These are phyloP conservation scores for Cryptosporidium baileyi DNA, from an alignment of 169 alveolate species.

Conservation along the genomic window DNA sequence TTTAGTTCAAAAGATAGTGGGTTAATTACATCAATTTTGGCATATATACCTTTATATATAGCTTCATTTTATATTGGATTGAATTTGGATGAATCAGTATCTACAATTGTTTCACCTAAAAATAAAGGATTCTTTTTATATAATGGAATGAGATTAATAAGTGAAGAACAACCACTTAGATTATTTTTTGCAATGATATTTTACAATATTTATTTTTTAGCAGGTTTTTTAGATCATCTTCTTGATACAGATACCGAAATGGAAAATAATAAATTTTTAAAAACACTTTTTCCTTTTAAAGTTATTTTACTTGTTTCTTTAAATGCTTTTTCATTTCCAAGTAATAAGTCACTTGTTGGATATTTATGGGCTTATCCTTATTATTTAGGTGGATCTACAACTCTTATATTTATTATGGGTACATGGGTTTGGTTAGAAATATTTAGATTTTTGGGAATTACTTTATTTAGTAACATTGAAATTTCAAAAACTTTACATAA, in stretches of 20 bases:
- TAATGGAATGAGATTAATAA: slow-evolving; percentile 9
- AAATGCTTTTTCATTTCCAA: slow-evolving; percentile 53
- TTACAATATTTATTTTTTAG: slow-evolving; percentile 25
- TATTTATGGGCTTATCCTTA: slow-evolving; percentile 66
- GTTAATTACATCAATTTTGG: not conserved
- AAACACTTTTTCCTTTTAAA: slow-evolving; percentile 1
- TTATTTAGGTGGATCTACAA: slow-evolving; percentile 54
- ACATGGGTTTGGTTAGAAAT: slow-evolving; percentile 70
- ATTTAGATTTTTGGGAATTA: slow-evolving; percentile 5
- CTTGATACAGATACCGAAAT: slow-evolving; percentile 25
- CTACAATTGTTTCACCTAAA: not conserved
- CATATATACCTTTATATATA: slow-evolving; percentile 31
- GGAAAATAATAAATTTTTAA: not conserved
- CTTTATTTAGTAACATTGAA: not conserved
- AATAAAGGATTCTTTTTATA: not conserved
- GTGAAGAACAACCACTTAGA: slow-evolving; percentile 37
- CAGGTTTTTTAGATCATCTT: slow-evolving; percentile 39
- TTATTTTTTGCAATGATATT: slow-evolving; percentile 16
- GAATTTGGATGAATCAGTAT: slow-evolving; percentile 6
- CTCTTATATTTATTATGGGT: slow-evolving; percentile 24
- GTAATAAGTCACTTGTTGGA: slow-evolving; percentile 51
- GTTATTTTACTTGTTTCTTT: slow-evolving; percentile 1
- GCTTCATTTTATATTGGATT: slow-evolving; percentile 20
- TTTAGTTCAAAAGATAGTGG: not conserved
- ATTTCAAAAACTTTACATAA: slow-evolving; percentile 1